Base-by-base conservation (phyloP, 1,284 basidiomycete genomes). In the Fistulina hepatica region DNA sequence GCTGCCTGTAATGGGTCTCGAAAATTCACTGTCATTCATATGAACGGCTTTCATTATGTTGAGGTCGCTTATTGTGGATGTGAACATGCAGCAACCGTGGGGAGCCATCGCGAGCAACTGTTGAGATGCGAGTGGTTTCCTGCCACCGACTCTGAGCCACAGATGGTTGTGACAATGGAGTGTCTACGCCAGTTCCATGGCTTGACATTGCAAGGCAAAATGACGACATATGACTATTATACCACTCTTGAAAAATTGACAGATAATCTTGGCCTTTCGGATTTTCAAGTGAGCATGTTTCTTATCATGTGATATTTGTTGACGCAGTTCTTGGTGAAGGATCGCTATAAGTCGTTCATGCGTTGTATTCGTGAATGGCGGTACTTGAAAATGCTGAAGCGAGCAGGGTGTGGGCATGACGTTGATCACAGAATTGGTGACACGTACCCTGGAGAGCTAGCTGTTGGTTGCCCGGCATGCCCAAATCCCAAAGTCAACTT, bases 391-490 rank as follows among this genome's bases (percentile, higher is more conserved):
- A 48, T 53, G 43, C 40, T 53, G 6, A 60, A 58, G 37, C 38
- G 48, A 0, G 43, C 40, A 0, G 55, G 56, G 1, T 31, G 45
- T 8, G 51, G 48, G 0, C 42, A 52, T 21, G 35, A 46, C 15
- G 27, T 34, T 2, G 30, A n/a, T 9, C 9, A 9, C 8, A 46
- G 48, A 2, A 21, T 55, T 3, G n/a, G 13, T 0, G 35, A 12
- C 0, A 54, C 47, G 0, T 5, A 6, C 5, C 31, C 26, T 0
- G 53, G 56, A 1, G 42, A 48, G 5, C 48, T 47, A 6, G 48
- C 53, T 1, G 33, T 59, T 1, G 15, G 37, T 2, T 61, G 58
- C 32, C 56, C 53, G 2, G 58, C 57, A 3, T 61, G 59, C 36
- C 56, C 56, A 0, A 47, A 51, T 0, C 50, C 50, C 0, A 49